These are phyloP conservation scores for Phytophthora tentaculata DNA, from an alignment of 352 stramenopile genomes.

Conservation along the genomic window DNA sequence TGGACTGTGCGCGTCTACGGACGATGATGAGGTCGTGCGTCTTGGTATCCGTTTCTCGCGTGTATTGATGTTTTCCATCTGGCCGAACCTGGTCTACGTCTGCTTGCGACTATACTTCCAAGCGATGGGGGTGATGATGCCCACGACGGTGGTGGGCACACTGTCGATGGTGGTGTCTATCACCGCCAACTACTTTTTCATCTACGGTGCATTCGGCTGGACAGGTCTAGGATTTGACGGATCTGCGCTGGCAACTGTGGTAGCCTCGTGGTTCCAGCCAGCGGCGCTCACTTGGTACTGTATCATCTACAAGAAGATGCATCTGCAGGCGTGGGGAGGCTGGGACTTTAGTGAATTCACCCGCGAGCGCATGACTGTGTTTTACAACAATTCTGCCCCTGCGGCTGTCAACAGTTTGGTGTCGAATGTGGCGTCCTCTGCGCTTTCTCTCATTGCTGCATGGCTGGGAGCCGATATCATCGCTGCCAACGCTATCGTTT, in stretches of 20 bases:
- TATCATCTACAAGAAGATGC: constrained; percentile 39
- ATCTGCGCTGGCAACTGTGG: constrained; percentile 28
- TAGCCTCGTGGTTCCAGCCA: constrained; percentile 34
- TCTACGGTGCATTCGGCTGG: constrained; percentile 33
- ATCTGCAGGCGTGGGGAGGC: constrained; percentile 25
- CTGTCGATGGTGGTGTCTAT: constrained; percentile 35
- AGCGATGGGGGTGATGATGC: constrained; percentile 40
- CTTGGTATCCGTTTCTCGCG: constrained; percentile 35
- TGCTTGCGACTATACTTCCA: constrained; percentile 38
- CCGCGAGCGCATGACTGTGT: constrained; percentile 31
- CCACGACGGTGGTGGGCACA: constrained; percentile 33
- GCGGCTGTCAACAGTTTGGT: constrained; percentile 35
- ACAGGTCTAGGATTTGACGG: constrained; percentile 31
- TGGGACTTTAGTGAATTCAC: constrained; percentile 37
- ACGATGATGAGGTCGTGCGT: constrained; percentile 27
- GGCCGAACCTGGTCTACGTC: constrained; percentile 36
- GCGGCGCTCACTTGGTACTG: constrained; percentile 33
- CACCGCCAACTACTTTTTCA: constrained; percentile 33
- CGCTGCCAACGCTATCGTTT: constrained; percentile 33
- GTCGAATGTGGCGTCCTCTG: constrained; percentile 29
- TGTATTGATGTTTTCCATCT: constrained; percentile 39
- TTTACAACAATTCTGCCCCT: constrained; percentile 38
- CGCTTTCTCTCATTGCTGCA: constrained; percentile 30
- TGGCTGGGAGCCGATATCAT: constrained; percentile 34
- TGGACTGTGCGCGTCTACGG: constrained; percentile 27